Percentiles rank a stretch among this genome's conserved stretches.
Conservation (phyloP, 1,139 yeast genomes). For the Zygosaccharomyces sapae region DNA sequence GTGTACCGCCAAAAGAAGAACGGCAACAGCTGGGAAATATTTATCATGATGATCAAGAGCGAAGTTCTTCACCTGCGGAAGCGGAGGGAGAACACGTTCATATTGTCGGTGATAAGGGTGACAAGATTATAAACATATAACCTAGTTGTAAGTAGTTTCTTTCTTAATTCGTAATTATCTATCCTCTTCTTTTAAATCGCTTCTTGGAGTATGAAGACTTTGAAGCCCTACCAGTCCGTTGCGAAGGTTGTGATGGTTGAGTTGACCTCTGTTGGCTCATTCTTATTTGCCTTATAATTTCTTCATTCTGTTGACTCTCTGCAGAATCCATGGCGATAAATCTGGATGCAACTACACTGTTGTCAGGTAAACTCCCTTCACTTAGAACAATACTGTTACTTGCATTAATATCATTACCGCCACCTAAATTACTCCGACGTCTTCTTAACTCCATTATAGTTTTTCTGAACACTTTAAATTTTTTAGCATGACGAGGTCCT, state of each 20-base stretch:
- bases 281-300: constrained; percentile 21
- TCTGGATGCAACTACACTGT: constrained; percentile 16
- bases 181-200: neutral
- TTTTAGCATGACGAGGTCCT: constrained; percentile 41
- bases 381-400: constrained; percentile 16
- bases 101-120: neutral
- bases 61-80: neutral
- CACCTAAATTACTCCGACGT: constrained; percentile 17
- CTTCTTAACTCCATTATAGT: constrained; percentile 42
- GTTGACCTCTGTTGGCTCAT: constrained; percentile 12
- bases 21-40: neutral
- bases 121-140: neutral
- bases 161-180: neutral
- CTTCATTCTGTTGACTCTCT: constrained; percentile 18
- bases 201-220: neutral
- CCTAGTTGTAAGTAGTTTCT: neutral
- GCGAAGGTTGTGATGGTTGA: neutral
- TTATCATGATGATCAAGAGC: neutral
- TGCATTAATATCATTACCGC: constrained; percentile 5
- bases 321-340: constrained; percentile 17
- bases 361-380: constrained; percentile 16
- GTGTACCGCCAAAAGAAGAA: neutral
- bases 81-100: neutral
- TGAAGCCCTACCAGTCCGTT: neutral
- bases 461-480: constrained; percentile 48